A percentile compares a stretch with the other conserved stretches of the same genome.
phyloP scores from a whole-genome alignment of 2,329 filamentous ascomycete species.

The Rasamsonia emersonii region DNA sequence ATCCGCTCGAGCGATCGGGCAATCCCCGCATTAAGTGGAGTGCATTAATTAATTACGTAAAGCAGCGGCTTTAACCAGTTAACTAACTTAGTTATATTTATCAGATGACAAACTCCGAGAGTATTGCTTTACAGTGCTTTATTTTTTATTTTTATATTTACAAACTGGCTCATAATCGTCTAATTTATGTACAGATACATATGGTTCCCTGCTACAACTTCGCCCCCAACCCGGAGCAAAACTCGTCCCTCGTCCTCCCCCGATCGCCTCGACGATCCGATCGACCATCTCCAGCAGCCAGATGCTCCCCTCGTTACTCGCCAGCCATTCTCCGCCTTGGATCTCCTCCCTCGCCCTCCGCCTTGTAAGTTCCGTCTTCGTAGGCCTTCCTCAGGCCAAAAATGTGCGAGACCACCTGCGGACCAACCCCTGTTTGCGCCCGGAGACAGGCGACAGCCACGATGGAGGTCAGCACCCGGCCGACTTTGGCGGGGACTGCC shows the following conservation, averaged over 20 bases:
- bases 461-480: slow-evolving; percentile 62
- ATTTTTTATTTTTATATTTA: too few relatives aligned
- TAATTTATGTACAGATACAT: not conserved
- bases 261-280: slow-evolving; percentile 45
- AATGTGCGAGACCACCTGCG: slow-evolving; percentile 72
- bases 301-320: slow-evolving; percentile 50
- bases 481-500: slow-evolving; percentile 43
- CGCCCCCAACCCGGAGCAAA: slow-evolving; percentile 44
- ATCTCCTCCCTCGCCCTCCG: slow-evolving; percentile 52
- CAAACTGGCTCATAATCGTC: too few relatives aligned
- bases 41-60: too few relatives aligned
- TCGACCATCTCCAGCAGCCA: slow-evolving; percentile 58
- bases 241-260: slow-evolving; percentile 41
- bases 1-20: too few relatives aligned
- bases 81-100: too few relatives aligned
- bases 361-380: slow-evolving; percentile 54
- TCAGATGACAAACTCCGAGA: too few relatives aligned
- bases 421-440: slow-evolving; percentile 72
- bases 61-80: too few relatives aligned
- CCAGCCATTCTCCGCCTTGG: slow-evolving; percentile 7
- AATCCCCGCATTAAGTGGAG: too few relatives aligned
- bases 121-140: too few relatives aligned
- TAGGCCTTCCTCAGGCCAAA: slow-evolving; percentile 71
- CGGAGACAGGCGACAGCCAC: slow-evolving; percentile 67
- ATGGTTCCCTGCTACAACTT: slow-evolving; percentile 18